Percentiles rank a stretch among this genome's conserved stretches.
phyloP scores from a whole-genome alignment of 176 grass and related monocot genomes.

The Guadua angustifolia region DNA sequence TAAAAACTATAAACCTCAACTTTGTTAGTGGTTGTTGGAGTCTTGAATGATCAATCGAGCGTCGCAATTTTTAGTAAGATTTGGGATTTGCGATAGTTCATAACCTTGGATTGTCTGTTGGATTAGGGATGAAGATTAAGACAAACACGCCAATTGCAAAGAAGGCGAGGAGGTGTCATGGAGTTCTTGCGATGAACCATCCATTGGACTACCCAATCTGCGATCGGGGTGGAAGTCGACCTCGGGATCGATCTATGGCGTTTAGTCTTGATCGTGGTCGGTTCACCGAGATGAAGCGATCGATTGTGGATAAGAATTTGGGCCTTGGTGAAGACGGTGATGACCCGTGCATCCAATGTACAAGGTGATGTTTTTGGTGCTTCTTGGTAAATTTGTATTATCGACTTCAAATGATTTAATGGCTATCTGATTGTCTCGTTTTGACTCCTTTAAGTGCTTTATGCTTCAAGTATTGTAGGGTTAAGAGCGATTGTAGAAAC shows the following conservation, averaged over 20 bases:
- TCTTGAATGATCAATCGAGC: not conserved
- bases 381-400: not conserved
- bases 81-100: not conserved
- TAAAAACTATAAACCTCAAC: not conserved
- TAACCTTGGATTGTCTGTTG: slow-evolving; percentile 12
- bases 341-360: slow-evolving; percentile 99
- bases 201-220: slow-evolving; percentile 97
- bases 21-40: not conserved
- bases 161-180: slow-evolving; percentile 99
- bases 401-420: not conserved
- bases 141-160: slow-evolving; percentile 89
- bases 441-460: not conserved
- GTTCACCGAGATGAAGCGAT: slow-evolving; percentile 98
- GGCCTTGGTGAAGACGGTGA: slow-evolving; percentile 96
- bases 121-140: slow-evolving; percentile 99
- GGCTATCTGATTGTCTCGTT: not conserved
- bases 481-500: not conserved
- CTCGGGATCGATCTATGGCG: slow-evolving; percentile 98
- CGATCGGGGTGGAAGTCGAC: slow-evolving; percentile 90
- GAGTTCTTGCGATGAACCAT: slow-evolving; percentile 97
- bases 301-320: slow-evolving; percentile 95
- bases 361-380: slow-evolving; percentile 63
- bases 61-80: not conserved
- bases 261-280: slow-evolving; percentile 92
- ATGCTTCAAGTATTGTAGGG: not conserved